Conservation (phyloP, 1,139 yeast species). For the Pichia sp. region DNA sequence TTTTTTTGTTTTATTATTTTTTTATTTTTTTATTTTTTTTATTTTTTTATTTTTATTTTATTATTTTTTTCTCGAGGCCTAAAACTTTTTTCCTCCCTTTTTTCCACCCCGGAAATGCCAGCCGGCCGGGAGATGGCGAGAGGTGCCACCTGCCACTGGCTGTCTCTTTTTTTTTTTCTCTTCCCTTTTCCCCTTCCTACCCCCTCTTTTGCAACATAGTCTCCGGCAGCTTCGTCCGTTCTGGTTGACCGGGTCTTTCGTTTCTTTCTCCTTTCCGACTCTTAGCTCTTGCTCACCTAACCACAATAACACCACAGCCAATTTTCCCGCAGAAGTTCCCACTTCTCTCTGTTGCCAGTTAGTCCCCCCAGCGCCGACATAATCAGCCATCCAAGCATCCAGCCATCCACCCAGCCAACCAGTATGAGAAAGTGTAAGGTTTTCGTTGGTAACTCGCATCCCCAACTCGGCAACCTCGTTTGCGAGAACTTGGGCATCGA, state of each 20-base stretch:
- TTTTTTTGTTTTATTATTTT: too few relatives aligned
- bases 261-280: conserved; percentile 1
- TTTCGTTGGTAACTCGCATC: conserved; percentile 94
- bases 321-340: background rate
- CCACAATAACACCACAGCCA: background rate
- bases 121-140: background rate
- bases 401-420: background rate
- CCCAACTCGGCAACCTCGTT: conserved; percentile 84
- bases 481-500: conserved; percentile 89
- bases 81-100: too few relatives aligned
- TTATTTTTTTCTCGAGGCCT: too few relatives aligned
- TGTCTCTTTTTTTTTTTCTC: background rate
- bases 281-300: conserved; percentile 7
- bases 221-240: background rate
- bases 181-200: background rate
- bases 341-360: background rate
- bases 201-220: background rate
- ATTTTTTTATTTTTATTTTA: too few relatives aligned
- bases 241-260: background rate
- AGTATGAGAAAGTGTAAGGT: conserved; percentile 95
- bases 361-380: background rate
- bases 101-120: too few relatives aligned
- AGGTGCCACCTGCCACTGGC: background rate
- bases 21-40: too few relatives aligned
- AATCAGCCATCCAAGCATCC: background rate